phyloP scores from a whole-genome alignment of 1,284 basidiomycete genomes.

The Moniliophthora roreri region DNA sequence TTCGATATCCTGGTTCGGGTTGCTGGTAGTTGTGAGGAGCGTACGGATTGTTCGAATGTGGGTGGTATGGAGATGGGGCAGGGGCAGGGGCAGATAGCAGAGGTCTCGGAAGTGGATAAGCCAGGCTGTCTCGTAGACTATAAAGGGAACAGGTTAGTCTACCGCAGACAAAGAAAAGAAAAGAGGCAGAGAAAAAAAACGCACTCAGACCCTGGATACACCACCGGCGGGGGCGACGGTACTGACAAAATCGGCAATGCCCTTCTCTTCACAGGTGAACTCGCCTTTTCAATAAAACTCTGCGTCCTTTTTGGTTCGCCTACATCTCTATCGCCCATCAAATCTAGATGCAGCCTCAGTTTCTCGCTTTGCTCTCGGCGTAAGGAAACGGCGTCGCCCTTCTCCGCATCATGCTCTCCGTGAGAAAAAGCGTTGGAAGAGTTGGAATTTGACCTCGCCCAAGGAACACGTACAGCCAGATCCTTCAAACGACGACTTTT shows the following conservation, averaged over 20 bases:
- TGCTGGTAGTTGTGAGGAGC: conserved; percentile 8
- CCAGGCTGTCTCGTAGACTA: conserved; percentile 16
- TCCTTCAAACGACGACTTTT: conserved; percentile 29
- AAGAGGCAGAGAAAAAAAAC: conserved; percentile 6
- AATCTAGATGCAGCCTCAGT: conserved; percentile 26
- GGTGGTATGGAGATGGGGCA: conserved; percentile 4
- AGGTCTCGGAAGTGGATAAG: conserved; percentile 19
- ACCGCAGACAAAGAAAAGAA: conserved; percentile 9
- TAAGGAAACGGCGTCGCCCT: conserved; percentile 16
- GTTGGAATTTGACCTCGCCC: conserved; percentile 25
- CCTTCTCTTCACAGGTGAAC: conserved; percentile 9
- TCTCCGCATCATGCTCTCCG: conserved; percentile 19
- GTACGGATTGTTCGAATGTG: conserved; percentile 19
- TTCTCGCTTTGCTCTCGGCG: conserved; percentile 7
- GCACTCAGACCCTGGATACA: not conserved
- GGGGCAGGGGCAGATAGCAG: conserved; percentile 11
- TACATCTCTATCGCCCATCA: conserved; percentile 35
- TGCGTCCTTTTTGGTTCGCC: conserved; percentile 33
- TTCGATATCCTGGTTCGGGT: not conserved
- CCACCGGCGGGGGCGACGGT: conserved; percentile 8
- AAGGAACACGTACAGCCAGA: conserved; percentile 31
- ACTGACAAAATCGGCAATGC: conserved; percentile 1
- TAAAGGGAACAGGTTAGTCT: not conserved
- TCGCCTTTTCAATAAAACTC: conserved; percentile 13
- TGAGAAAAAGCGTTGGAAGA: conserved; percentile 3